These are phyloP conservation scores for Allomyces arbusculus DNA, from an alignment of 192 early-diverging fungal species.

Conservation along the genomic window DNA sequence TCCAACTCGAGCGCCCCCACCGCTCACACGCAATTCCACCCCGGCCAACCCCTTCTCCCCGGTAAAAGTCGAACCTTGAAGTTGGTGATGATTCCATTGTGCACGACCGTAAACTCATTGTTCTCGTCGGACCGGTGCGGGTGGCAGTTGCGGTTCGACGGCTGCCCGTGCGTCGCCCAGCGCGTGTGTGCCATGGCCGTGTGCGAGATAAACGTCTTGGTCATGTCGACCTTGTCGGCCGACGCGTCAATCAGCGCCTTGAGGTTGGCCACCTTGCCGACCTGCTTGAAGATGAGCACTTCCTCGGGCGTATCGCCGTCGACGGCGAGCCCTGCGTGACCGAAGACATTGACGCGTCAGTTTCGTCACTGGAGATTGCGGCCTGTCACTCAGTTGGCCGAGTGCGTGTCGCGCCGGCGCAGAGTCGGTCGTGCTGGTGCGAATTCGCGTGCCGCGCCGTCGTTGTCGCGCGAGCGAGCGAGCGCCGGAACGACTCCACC, in stretches of 20 bases:
- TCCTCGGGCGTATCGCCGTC: slow-evolving; percentile 64
- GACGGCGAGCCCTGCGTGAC: slow-evolving; percentile 50
- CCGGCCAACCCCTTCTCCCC: too few species aligned
- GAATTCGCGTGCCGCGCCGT: too few species aligned
- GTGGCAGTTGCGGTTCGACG: slow-evolving; percentile 81
- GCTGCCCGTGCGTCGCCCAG: slow-evolving; percentile 97
- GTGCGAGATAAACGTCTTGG: slow-evolving; percentile 72
- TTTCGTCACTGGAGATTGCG: too few species aligned
- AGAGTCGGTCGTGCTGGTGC: too few species aligned
- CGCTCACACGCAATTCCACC: too few species aligned
- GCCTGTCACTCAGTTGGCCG: too few species aligned
- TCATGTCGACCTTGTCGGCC: slow-evolving; percentile 37
- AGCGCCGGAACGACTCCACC: too few species aligned
- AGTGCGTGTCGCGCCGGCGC: too few species aligned
- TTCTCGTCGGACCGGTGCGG: slow-evolving; percentile 83
- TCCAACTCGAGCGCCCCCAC: too few species aligned
- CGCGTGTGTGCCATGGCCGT: slow-evolving; percentile 93
- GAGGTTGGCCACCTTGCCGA: slow-evolving; percentile 85
- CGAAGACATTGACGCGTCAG: too few species aligned
- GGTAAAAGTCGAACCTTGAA: slow-evolving; percentile 34
- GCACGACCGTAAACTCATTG: slow-evolving; percentile 87
- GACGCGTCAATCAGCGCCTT: slow-evolving; percentile 59
- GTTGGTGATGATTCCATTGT: slow-evolving; percentile 99
- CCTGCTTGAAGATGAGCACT: slow-evolving; percentile 70
- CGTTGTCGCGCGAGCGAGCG: too few species aligned